Base-by-base conservation (phyloP, 495 filamentous ascomycete species). In the Tuber melanosporum region DNA sequence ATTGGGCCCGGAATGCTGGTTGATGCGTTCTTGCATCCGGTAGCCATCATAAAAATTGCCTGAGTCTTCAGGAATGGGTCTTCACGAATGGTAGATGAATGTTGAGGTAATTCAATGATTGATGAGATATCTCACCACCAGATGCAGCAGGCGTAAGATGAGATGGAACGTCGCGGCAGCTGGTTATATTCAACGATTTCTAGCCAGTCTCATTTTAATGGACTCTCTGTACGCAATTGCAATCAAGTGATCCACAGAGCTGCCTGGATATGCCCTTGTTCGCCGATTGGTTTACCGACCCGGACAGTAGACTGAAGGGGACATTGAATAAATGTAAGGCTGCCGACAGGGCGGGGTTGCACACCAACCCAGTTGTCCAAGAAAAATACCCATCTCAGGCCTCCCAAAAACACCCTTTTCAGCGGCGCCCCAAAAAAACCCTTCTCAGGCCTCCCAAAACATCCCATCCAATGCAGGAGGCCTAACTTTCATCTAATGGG, bases 11-110 rank as follows among this genome's bases (percentile, higher is more conserved):
- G 74, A 78, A 75, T 83, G 69, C 52, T 80, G 76, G 73, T 83
- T 81, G 83, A 81, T 79, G 76, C 76, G 74, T 81, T 77, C 73
- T 83, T 42, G 74, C 41, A 75, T 49, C 76, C 79, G 69, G 78
- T 70, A 82, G 74, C 22, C 47, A 52, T 52, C 20, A 52, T n/a
- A 52, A n/a, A 3, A 52, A 52, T 52, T 52, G 47, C 47, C 45
- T 76, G 75, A 52, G 19, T 52, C 47, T 52, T 52, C 5, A 20
- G 47, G 47, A 52, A 52, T 32, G 32, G 32, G 19, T 52, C 47
- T 52, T 52, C 5, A 20, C 20, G 47, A 52, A 52, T 52, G 47
- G 47, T 10, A n/a, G 20, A 52, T 52, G 5, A 52, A 20, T 52
- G 6, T n/a, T 52, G 47, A 52, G 6, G 3, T 6, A 52, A 52